Percentiles rank a stretch among this genome's conserved stretches.
Conservation (phyloP, 1,284 basidiomycete species). For the Inonotus hispidus region DNA sequence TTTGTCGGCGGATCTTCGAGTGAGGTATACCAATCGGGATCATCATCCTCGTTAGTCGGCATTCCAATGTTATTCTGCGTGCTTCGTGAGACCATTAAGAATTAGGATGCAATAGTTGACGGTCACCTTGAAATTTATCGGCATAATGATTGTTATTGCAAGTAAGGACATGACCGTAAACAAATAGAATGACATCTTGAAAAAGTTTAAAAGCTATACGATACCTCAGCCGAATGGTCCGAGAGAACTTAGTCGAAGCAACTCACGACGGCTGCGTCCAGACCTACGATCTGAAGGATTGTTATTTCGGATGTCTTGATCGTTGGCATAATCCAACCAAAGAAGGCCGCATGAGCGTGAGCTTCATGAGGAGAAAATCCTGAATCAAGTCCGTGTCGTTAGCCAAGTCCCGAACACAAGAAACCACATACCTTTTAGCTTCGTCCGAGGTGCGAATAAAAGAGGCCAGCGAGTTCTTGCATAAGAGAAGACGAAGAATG, state of each 20-base stretch:
- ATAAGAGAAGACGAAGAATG: constrained; percentile 87
- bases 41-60: constrained; percentile 52
- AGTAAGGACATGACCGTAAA: constrained; percentile 84
- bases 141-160: constrained; percentile 79
- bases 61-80: constrained; percentile 67
- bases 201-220: constrained; percentile 84
- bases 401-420: not conserved
- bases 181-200: constrained; percentile 91
- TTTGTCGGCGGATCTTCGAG: constrained; percentile 27
- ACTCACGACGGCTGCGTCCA: constrained; percentile 87
- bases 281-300: constrained; percentile 92
- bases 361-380: constrained; percentile 89
- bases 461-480: constrained; percentile 84
- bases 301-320: constrained; percentile 87
- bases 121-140: constrained; percentile 78
- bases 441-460: constrained; percentile 88
- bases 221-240: not conserved
- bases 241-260: constrained; percentile 24
- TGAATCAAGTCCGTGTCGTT: constrained; percentile 25
- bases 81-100: not conserved
- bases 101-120: not conserved
- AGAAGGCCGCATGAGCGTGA: constrained; percentile 77
- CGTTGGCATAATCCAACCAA: constrained; percentile 95
- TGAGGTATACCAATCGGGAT: constrained; percentile 41
- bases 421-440: constrained; percentile 72